Conservation (phyloP, 176 grass and related monocot species). For the Eragrostis nindensis region DNA sequence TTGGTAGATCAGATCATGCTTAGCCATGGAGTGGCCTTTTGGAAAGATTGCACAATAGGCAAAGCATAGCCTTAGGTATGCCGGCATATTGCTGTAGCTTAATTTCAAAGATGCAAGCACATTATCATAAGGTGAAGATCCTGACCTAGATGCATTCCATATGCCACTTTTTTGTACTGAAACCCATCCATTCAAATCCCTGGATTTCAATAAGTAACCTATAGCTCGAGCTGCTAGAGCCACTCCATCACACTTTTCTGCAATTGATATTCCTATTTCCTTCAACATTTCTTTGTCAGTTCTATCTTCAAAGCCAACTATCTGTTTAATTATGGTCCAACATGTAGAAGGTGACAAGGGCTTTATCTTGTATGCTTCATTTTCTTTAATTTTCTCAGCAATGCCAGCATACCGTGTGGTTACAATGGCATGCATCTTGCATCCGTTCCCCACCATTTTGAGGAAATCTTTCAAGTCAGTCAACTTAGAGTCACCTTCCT, state of each 20-base stretch:
- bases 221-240: conserved; percentile 42
- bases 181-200: background rate
- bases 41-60: conserved; percentile 36
- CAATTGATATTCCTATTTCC: conserved; percentile 15
- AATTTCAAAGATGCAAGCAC: conserved; percentile 44
- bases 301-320: background rate
- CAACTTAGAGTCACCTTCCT: background rate
- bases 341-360: background rate
- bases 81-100: conserved; percentile 23
- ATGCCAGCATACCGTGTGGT: conserved; percentile 16
- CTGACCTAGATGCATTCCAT: background rate
- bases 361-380: background rate
- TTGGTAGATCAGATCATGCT: conserved; percentile 37
- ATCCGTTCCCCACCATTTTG: background rate
- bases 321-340: conserved; percentile 33
- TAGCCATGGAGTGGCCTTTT: conserved; percentile 7
- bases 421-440: conserved; percentile 7
- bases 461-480: background rate
- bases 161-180: background rate
- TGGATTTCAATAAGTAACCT: background rate
- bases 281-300: background rate
- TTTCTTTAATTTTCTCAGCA: background rate
- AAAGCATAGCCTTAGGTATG: conserved; percentile 26
- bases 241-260: conserved; percentile 22
- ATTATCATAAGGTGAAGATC: background rate